Base-by-base conservation (phyloP, 306 rosid genomes). In the Dalbergia oliveri region DNA sequence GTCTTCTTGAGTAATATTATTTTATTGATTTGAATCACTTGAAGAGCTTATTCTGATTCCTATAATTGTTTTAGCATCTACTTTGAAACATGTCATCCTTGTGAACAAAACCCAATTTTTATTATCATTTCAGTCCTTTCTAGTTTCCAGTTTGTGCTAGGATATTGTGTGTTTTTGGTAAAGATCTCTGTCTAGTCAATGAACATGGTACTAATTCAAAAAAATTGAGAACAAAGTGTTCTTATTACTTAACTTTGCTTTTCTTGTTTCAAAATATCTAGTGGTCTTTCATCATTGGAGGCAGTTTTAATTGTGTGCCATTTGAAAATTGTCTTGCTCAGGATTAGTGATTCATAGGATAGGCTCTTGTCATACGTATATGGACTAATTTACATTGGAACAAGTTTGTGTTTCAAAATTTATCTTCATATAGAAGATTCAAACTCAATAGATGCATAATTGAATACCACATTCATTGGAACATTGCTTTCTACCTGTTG, bases 111-210 rank as follows among this genome's bases (percentile, higher is more conserved):
- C 15, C 18, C 35, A n/a, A n/a, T 11, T 18, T 19, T 35, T 16
- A 60, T 74, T 74, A 50, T 58, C 37, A 41, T 12, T 13, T 21
- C 18, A 72, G 53, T 35, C 19, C 77, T 54, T 72, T 34, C 34
- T n/a, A 35, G 13, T 64, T 14, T 6, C 23, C 18, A 58, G 57
- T 13, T 9, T 49, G 35, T 54, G 57, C 10, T 69, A 47, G 56
- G 56, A 6, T 45, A 15, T 43, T 14, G 11, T 18, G 26, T 33
- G 43, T 18, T 66, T 43, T 39, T 71, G 6, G 45, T n/a, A 4
- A 50, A 9, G 49, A 57, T 21, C 68, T 19, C 49, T 58, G 3
- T 15, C 6, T 58, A 43, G 37, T 39, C 57, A 14, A 14, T 61
- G n/a, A n/a, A n/a, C n/a, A n/a, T n/a, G n/a, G n/a, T n/a, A n/a